phyloP scores from a whole-genome alignment of 768 basidiomycete species.

The Saitozyma podzolica region DNA sequence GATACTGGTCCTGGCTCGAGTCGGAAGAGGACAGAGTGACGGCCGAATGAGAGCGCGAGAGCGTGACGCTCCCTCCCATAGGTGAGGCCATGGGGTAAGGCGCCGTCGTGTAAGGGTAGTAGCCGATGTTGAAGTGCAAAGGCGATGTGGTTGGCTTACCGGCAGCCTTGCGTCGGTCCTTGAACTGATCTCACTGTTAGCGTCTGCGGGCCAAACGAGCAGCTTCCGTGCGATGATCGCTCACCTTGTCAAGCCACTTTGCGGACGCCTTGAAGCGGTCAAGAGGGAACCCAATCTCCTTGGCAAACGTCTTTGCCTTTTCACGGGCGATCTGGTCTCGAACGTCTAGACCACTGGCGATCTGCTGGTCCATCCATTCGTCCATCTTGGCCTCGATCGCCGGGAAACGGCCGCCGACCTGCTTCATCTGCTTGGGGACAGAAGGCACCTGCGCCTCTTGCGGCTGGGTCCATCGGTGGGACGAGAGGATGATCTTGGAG shows the following conservation, averaged over 20 bases:
- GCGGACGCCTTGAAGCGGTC: constrained; percentile 51
- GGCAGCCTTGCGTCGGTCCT: constrained; percentile 44
- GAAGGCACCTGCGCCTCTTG: constrained; percentile 34
- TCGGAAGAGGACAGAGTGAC: constrained; percentile 36
- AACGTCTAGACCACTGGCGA: constrained; percentile 43
- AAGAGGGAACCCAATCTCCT: constrained; percentile 41
- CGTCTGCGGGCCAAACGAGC: background rate
- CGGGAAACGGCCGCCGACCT: constrained; percentile 47
- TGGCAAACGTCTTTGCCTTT: constrained; percentile 46
- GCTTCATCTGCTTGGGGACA: constrained; percentile 33
- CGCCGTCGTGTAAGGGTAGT: constrained; percentile 21
- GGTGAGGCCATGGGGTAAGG: constrained; percentile 25
- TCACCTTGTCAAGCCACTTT: constrained; percentile 51
- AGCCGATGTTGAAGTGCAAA: constrained; percentile 19
- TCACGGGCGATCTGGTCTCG: constrained; percentile 42
- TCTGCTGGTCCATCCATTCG: constrained; percentile 49
- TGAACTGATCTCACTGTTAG: constrained; percentile 40
- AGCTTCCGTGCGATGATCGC: background rate
- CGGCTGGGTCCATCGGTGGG: constrained; percentile 47
- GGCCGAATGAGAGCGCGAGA: constrained; percentile 42
- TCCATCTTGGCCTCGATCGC: constrained; percentile 47
- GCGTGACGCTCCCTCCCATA: constrained; percentile 15
- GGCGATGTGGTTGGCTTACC: constrained; percentile 34
- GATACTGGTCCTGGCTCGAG: constrained; percentile 30
- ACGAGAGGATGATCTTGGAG: constrained; percentile 46